Conservation (phyloP, 179 eudicot genomes). For the Heliamphora pulchella region DNA sequence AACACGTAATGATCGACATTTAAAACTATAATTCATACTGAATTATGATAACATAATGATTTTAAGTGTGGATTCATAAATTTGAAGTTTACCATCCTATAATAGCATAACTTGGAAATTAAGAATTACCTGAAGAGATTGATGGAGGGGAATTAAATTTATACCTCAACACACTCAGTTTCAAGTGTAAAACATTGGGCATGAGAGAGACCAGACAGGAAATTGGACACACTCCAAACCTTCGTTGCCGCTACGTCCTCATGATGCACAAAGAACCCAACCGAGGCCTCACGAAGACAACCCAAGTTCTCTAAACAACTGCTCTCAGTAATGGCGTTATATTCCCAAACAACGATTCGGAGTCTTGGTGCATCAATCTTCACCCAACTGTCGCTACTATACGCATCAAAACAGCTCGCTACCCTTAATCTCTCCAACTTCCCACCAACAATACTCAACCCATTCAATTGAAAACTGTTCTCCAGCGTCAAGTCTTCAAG, state of each 20-base stretch:
- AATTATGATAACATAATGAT: too few relatives aligned
- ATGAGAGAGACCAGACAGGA: slow-evolving; percentile 38
- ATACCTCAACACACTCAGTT: slow-evolving; percentile 46
- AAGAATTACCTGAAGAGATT: neutral
- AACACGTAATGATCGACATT: too few relatives aligned
- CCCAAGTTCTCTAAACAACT: slow-evolving; percentile 24
- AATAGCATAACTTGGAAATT: too few relatives aligned
- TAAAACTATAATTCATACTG: too few relatives aligned
- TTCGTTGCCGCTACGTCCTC: slow-evolving; percentile 22
- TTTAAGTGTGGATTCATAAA: too few relatives aligned
- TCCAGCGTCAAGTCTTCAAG: slow-evolving; percentile 38
- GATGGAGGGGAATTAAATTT: neutral
- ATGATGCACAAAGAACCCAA: slow-evolving; percentile 28
- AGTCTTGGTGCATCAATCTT: slow-evolving; percentile 42
- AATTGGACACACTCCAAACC: slow-evolving; percentile 27
- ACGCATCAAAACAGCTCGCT: slow-evolving; percentile 34
- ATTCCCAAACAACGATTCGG: slow-evolving; percentile 30
- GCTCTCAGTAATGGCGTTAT: slow-evolving; percentile 32
- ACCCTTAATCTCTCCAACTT: slow-evolving; percentile 37
- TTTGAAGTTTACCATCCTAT: too few relatives aligned
- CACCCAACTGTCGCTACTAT: slow-evolving; percentile 20
- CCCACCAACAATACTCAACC: slow-evolving; percentile 24
- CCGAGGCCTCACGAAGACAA: slow-evolving; percentile 33
- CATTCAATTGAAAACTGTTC: slow-evolving; percentile 31
- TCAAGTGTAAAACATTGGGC: slow-evolving; percentile 34